These are phyloP conservation scores for Phialophora macrospora DNA, from an alignment of 2,329 filamentous ascomycete genomes.

Conservation along the genomic window DNA sequence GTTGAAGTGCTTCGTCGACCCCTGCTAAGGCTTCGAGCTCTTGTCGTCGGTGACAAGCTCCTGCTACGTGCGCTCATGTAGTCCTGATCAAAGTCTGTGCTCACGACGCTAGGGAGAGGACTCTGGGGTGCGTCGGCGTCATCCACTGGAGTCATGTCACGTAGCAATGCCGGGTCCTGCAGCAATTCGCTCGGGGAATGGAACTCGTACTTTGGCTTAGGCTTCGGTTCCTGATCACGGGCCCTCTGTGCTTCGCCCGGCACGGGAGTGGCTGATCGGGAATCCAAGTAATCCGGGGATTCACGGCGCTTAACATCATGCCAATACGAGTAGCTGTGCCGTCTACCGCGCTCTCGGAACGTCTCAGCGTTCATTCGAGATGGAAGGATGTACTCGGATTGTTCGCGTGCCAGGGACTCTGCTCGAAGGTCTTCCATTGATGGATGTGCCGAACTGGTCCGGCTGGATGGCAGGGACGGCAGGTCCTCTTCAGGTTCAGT, in stretches of 20 bases:
- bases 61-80: constrained; percentile 39
- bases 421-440: constrained; percentile 52
- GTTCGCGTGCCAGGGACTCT: constrained; percentile 42
- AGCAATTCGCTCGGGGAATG: constrained; percentile 54
- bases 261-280: constrained; percentile 71
- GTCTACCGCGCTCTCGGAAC: constrained; percentile 39
- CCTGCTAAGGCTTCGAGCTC: constrained; percentile 28
- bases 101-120: constrained; percentile 38
- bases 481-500: constrained; percentile 49
- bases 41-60: constrained; percentile 24
- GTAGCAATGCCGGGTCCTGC: constrained; percentile 45
- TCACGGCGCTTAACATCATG: constrained; percentile 26
- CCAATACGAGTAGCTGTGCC: constrained; percentile 39
- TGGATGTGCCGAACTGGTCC: constrained; percentile 53
- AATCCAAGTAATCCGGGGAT: constrained; percentile 60
- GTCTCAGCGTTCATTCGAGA: constrained; percentile 28
- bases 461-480: constrained; percentile 59
- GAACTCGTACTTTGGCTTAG: constrained; percentile 53
- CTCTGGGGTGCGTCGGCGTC: constrained; percentile 25
- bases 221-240: constrained; percentile 40
- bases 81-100: constrained; percentile 35
- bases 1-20: constrained; percentile 24
- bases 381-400: constrained; percentile 33
- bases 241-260: constrained; percentile 56
- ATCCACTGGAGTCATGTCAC: constrained; percentile 33